Evolutionary conservation across 352 stramenopile genomes (phyloP).

Genomic region (Globisporangium paroecandrum): DNA sequence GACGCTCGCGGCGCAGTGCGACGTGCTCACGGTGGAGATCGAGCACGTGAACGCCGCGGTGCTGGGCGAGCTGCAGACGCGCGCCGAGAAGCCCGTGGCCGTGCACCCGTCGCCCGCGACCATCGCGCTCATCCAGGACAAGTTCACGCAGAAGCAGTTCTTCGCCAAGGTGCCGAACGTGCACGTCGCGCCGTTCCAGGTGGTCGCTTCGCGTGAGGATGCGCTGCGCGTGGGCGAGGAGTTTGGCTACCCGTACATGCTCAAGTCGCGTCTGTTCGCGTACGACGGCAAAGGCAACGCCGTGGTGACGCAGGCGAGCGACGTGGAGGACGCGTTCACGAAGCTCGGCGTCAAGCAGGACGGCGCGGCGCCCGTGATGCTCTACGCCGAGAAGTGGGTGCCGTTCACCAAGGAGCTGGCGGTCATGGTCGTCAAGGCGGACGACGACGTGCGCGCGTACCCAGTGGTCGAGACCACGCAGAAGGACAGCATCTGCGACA

Average conservation of each 20-base stretch:
- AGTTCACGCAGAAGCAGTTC: slow-evolving; percentile 95
- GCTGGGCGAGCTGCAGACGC: slow-evolving; percentile 84
- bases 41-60: slow-evolving; percentile 96
- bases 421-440: slow-evolving; percentile 94
- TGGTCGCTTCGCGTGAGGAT: slow-evolving; percentile 40
- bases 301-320: slow-evolving; percentile 80
- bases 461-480: slow-evolving; percentile 97
- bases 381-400: slow-evolving; percentile 97
- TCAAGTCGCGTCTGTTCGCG: slow-evolving; percentile 94
- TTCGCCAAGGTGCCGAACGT: slow-evolving; percentile 48
- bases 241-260: slow-evolving; percentile 97
- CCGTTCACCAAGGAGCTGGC: slow-evolving; percentile 95
- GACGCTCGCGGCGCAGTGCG: slow-evolving; percentile 73
- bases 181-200: slow-evolving; percentile 50
- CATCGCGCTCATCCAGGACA: slow-evolving; percentile 97
- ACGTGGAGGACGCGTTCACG: slow-evolving; percentile 80
- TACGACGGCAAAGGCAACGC: slow-evolving; percentile 98
- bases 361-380: slow-evolving; percentile 8
- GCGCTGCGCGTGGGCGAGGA: slow-evolving; percentile 39
- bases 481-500: slow-evolving; percentile 96
- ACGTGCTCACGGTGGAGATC: slow-evolving; percentile 98
- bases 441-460: slow-evolving; percentile 85
- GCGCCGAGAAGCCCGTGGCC: slow-evolving; percentile 21
- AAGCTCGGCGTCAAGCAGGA: slow-evolving; percentile 58
- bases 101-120: slow-evolving; percentile 88